Conservation (phyloP, 2,329 filamentous ascomycete species). For the Talaromyces amestolkiae region DNA sequence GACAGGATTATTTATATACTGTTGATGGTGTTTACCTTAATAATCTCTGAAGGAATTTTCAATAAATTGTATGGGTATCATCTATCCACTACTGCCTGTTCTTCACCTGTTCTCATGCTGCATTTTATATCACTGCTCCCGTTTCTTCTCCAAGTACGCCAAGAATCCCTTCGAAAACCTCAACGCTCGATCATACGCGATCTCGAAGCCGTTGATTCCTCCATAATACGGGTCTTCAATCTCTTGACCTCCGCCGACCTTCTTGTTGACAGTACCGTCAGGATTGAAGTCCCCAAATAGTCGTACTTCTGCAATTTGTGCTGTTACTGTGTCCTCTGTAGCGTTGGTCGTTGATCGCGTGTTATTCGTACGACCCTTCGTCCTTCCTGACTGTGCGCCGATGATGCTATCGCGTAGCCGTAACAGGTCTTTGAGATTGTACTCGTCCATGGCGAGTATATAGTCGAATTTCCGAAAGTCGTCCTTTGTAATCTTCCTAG, state of each 20-base stretch:
- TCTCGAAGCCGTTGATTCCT: slow-evolving; percentile 74
- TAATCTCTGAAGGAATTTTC: too few relatives aligned
- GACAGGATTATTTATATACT: too few relatives aligned
- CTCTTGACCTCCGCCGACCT: slow-evolving; percentile 58
- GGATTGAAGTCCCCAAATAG: slow-evolving; percentile 81
- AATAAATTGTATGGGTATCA: not conserved
- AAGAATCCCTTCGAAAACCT: slow-evolving; percentile 77
- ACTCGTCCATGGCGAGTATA: slow-evolving; percentile 88
- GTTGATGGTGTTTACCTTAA: too few relatives aligned
- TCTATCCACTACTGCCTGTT: not conserved
- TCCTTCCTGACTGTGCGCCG: not conserved
- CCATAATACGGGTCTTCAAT: slow-evolving; percentile 92
- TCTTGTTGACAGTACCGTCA: slow-evolving; percentile 44
- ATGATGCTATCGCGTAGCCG: slow-evolving; percentile 55
- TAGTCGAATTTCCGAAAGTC: slow-evolving; percentile 90
- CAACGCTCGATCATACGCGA: slow-evolving; percentile 79
- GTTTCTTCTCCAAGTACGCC: slow-evolving; percentile 50
- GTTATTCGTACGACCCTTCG: slow-evolving; percentile 23
- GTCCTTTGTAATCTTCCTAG: slow-evolving; percentile 66
- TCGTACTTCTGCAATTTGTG: slow-evolving; percentile 58
- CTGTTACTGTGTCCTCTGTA: slow-evolving; percentile 30
- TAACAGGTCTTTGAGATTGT: slow-evolving; percentile 71
- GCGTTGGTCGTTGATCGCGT: not conserved
- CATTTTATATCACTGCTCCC: not conserved
- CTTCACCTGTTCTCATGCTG: not conserved